Evolutionary conservation across 2,329 filamentous ascomycete genomes (phyloP).

Genomic region (Penicillium frequentans): DNA sequence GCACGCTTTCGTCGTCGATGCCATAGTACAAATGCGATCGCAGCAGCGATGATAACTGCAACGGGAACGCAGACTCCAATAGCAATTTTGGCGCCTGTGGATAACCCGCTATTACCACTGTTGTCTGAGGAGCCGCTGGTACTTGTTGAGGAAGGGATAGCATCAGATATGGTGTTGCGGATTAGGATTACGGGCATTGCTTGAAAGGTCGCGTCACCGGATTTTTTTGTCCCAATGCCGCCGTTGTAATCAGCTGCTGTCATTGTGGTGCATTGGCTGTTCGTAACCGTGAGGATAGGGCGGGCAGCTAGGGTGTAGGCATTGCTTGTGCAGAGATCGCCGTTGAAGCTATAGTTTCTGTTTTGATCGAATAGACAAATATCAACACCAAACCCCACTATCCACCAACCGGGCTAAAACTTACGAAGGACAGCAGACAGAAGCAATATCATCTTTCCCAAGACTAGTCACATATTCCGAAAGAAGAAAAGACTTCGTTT

Average conservation of each 20-base stretch:
- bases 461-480: slow-evolving; percentile 8
- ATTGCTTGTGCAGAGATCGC: slow-evolving; percentile 4
- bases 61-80: slow-evolving; percentile 26
- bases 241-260: slow-evolving; percentile 6
- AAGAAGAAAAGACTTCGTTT: background rate
- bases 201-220: slow-evolving; percentile 6
- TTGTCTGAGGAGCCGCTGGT: too few relatives aligned
- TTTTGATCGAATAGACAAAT: background rate
- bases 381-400: too few relatives aligned
- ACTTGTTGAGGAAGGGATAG: background rate
- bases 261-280: slow-evolving; percentile 1
- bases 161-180: slow-evolving; percentile 2
- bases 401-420: background rate
- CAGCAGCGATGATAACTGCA: slow-evolving; percentile 14
- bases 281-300: background rate
- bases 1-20: slow-evolving; percentile 1
- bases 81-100: slow-evolving; percentile 29
- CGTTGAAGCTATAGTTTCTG: slow-evolving; percentile 1
- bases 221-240: background rate
- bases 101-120: slow-evolving; percentile 11
- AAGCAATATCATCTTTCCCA: slow-evolving; percentile 4
- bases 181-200: slow-evolving; percentile 10
- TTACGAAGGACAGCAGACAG: slow-evolving; percentile 14
- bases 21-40: slow-evolving; percentile 17
- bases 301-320: background rate